phyloP scores from a whole-genome alignment of 2,329 filamentous ascomycete species.

The Aschersonia sp. region DNA sequence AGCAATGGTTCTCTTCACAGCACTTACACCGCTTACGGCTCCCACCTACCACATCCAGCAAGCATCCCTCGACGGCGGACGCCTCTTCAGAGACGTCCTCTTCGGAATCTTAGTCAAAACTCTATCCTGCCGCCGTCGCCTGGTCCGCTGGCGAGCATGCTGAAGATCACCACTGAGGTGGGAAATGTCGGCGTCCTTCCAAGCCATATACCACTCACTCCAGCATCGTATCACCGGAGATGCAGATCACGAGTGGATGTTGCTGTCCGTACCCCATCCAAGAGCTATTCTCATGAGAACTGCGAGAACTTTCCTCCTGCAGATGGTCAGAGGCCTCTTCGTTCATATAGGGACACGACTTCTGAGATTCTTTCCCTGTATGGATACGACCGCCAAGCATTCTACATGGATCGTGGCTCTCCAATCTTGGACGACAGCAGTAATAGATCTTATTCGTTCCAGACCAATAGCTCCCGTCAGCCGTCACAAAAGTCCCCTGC shows the following conservation, averaged over 20 bases:
- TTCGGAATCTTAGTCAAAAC: constrained; percentile 29
- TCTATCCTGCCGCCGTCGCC: constrained; percentile 29
- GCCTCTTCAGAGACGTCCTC: constrained; percentile 19
- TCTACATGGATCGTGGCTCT: constrained; percentile 25
- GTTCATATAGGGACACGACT: constrained; percentile 34
- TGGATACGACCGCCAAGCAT: constrained; percentile 32
- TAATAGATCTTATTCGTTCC: constrained; percentile 39
- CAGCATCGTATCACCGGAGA: constrained; percentile 12
- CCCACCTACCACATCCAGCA: constrained; percentile 5
- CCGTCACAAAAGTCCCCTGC: constrained; percentile 31
- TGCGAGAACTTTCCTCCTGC: constrained; percentile 16
- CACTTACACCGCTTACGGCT: constrained; percentile 14
- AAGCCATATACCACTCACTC: constrained; percentile 22
- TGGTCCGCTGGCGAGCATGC: constrained; percentile 46
- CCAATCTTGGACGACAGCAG: constrained; percentile 29
- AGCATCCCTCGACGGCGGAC: constrained; percentile 8
- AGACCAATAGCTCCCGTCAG: constrained; percentile 30
- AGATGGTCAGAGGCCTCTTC: constrained; percentile 28
- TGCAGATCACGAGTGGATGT: constrained; percentile 15
- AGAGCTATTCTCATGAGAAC: constrained; percentile 13
- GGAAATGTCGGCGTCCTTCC: constrained; percentile 50
- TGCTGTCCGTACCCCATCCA: constrained; percentile 13
- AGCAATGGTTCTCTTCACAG: constrained; percentile 25
- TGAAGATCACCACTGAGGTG: constrained; percentile 50
- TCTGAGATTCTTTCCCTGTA: constrained; percentile 44